Evolutionary conservation across 441 rosid species (phyloP).

Genomic region (Bocquillonia castaneifolia): DNA sequence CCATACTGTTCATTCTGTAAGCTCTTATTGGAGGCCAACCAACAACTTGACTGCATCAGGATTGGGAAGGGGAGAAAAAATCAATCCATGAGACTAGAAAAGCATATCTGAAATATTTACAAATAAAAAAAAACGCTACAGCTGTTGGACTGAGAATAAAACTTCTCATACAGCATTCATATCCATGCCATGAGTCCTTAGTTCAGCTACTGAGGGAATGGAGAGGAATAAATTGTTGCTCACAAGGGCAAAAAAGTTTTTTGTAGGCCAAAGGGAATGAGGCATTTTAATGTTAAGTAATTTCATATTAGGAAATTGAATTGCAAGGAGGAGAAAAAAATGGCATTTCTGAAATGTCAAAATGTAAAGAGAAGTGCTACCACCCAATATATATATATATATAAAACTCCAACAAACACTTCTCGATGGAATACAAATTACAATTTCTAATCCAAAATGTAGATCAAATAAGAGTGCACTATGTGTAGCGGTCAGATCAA

Average conservation of each 20-base stretch:
- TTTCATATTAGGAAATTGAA: neutral
- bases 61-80: conserved; percentile 14
- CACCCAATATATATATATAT: neutral
- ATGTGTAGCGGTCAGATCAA: neutral
- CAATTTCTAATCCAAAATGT: neutral
- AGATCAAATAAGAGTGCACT: neutral
- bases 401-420: neutral
- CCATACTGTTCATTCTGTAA: conserved; percentile 73
- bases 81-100: neutral
- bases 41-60: conserved; percentile 60
- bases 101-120: neutral
- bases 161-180: neutral
- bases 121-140: neutral
- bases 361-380: neutral
- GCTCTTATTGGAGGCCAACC: conserved; percentile 98
- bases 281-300: neutral
- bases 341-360: neutral
- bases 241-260: neutral
- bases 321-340: neutral
- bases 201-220: neutral
- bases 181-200: neutral
- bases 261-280: neutral
- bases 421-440: neutral
- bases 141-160: neutral
- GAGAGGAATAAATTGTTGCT: neutral